Base-by-base conservation (phyloP, 169 alveolate genomes). In the Cryptosporidium baileyi region DNA sequence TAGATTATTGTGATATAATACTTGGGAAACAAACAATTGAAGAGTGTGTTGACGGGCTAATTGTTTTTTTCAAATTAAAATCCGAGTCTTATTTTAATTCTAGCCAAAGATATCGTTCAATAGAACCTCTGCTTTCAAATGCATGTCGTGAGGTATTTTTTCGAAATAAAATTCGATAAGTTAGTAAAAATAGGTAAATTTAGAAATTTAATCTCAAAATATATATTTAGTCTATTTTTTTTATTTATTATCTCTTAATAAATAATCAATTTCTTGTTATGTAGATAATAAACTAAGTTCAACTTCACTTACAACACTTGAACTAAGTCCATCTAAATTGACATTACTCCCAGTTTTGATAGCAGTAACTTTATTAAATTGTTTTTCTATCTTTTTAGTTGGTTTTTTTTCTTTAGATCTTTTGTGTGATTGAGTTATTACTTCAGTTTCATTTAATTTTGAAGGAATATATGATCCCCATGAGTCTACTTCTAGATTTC, bases 31-130 rank as follows among this genome's bases (percentile, higher is more conserved):
- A 57, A 52, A 26, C 85, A 54, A 59, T 74, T 74, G 32, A 52
- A 54, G 85, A 74, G 54, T 74, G 85, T 57, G 85, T 60, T 13
- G 85, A 74, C 17, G 85, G 74, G 32, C 51, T 74, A 40, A 54
- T 17, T 32, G 54, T 60, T 0, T 57, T 74, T 36, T 74, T 74
- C 40, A 74, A 74, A 54, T 41, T 74, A 22, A 74, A 74, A 19
- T 24, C 74, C 17, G 67, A 51, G 17, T 52, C 61, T 7, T 36
- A 74, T 57, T 74, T 52, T 41, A 67, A 74, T 0, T n/a, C 60
- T 40, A 74, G 40, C 19, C 57, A 51, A 41, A 34, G 85, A 17
- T 74, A 54, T 51, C 47, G 57, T 34, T 34, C 67, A 24, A 38
- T 57, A 24, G 54, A 41, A 61, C 36, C 7, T 54, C 17, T 38